phyloP scores from a whole-genome alignment of 2,329 filamentous ascomycete genomes.

The Phaeosphaeriaceae sp. region DNA sequence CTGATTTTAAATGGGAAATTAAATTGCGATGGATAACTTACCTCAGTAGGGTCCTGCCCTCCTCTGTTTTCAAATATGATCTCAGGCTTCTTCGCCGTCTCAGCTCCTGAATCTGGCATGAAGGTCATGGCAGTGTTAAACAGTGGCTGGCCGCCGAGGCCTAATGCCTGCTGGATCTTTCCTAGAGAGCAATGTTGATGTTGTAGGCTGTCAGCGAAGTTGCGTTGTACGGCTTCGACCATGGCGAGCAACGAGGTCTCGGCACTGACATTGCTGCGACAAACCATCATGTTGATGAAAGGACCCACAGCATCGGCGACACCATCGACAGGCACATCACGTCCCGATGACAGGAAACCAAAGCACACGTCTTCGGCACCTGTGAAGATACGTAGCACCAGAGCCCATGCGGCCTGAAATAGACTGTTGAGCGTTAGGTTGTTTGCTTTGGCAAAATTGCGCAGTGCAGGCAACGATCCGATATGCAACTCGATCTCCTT shows the following conservation, averaged over 20 bases:
- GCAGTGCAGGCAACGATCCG: no score
- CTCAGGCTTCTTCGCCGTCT: slow-evolving; percentile 11
- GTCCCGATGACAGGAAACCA: slow-evolving; percentile 47
- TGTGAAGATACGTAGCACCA: slow-evolving; percentile 40
- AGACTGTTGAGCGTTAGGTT: slow-evolving; percentile 20
- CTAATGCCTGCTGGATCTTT: slow-evolving; percentile 52
- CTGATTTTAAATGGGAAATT: no score
- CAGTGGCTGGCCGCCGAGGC: slow-evolving; percentile 33
- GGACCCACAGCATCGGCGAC: slow-evolving; percentile 54
- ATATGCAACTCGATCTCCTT: neutral
- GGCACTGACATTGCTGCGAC: slow-evolving; percentile 45
- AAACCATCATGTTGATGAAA: slow-evolving; percentile 50
- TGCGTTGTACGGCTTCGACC: slow-evolving; percentile 17
- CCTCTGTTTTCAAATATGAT: slow-evolving; percentile 15
- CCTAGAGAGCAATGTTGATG: slow-evolving; percentile 34
- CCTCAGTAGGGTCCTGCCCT: slow-evolving; percentile 51
- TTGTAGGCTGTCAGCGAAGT: slow-evolving; percentile 15
- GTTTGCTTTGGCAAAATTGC: neutral
- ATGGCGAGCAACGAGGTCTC: neutral
- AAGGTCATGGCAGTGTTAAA: slow-evolving; percentile 54
- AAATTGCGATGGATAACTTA: no score
- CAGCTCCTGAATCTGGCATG: slow-evolving; percentile 15
- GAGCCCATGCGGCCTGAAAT: slow-evolving; percentile 41
- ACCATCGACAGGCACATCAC: slow-evolving; percentile 51
- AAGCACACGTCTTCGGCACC: slow-evolving; percentile 47